A percentile compares a stretch with the other conserved stretches of the same genome.
Evolutionary conservation across 768 basidiomycete genomes (phyloP).

Genomic region (Boletus speciosus): DNA sequence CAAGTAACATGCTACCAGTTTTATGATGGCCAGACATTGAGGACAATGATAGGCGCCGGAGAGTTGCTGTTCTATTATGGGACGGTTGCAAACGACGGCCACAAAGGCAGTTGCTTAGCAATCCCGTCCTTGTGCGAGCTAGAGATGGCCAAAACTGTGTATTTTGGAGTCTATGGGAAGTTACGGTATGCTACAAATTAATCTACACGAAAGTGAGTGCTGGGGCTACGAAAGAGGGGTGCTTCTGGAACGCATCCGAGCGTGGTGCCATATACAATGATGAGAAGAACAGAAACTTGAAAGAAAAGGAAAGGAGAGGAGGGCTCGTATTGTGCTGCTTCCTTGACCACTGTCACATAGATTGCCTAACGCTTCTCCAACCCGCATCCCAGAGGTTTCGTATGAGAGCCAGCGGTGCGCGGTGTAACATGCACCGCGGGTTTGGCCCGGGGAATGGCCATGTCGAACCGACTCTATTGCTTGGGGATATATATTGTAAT

Average conservation of each 20-base stretch:
- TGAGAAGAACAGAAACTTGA: not conserved
- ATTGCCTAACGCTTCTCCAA: slow-evolving; percentile 28
- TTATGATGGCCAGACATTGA: slow-evolving; percentile 5
- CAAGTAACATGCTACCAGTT: slow-evolving; percentile 1
- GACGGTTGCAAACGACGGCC: no score
- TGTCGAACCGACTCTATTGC: not conserved
- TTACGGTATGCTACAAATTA: no score
- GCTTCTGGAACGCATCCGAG: not conserved
- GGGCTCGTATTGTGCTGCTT: slow-evolving; percentile 25
- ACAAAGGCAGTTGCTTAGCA: not conserved
- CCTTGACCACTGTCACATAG: slow-evolving; percentile 44
- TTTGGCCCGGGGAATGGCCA: not conserved
- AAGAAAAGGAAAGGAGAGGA: not conserved
- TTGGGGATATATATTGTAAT: not conserved
- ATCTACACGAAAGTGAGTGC: slow-evolving; percentile 4
- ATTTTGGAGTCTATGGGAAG: no score
- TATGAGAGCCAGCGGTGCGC: not conserved
- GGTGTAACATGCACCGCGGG: not conserved
- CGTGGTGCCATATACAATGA: not conserved
- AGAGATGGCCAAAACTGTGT: no score
- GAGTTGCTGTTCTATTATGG: no score
- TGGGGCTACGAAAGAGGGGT: slow-evolving; percentile 21
- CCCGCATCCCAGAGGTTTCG: not conserved
- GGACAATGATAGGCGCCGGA: not conserved
- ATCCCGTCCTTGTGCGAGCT: no score